phyloP scores from a whole-genome alignment of 225 moss, liverwort and hornwort species.

The Anthoceros angustus region DNA sequence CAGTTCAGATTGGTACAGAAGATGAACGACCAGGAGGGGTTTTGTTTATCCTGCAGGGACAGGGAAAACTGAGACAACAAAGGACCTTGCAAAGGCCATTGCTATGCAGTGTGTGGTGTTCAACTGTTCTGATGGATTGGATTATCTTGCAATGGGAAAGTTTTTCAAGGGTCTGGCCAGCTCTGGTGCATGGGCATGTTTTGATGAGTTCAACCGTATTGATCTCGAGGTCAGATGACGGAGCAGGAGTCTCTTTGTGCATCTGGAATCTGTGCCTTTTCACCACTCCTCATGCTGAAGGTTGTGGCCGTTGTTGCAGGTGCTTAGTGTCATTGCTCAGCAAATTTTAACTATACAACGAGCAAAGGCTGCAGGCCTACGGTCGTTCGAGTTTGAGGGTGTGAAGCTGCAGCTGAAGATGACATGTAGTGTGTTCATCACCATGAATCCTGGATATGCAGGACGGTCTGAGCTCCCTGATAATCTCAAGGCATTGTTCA shows the following conservation, averaged over 20 bases:
- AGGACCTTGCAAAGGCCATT: constrained; percentile 66
- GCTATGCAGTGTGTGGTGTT: constrained; percentile 86
- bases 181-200: constrained; percentile 79
- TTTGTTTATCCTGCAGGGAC: constrained; percentile 24
- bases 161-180: constrained; percentile 68
- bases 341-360: constrained; percentile 62
- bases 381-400: constrained; percentile 52
- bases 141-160: constrained; percentile 72
- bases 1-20: no score
- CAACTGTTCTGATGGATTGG: constrained; percentile 66
- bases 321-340: constrained; percentile 59
- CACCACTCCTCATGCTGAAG: neutral
- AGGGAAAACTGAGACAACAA: constrained; percentile 58
- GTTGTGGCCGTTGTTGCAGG: no score
- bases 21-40: no score
- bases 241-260: neutral
- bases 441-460: constrained; percentile 67
- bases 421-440: constrained; percentile 58
- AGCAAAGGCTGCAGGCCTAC: constrained; percentile 34
- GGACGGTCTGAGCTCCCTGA: constrained; percentile 50
- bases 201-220: constrained; percentile 80
- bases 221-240: constrained; percentile 72
- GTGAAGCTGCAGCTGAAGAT: constrained; percentile 30
- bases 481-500: constrained; percentile 48
- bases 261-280: neutral